Conservation (phyloP, 129 eudicot species). For the Saposhnikovia divaricata region DNA sequence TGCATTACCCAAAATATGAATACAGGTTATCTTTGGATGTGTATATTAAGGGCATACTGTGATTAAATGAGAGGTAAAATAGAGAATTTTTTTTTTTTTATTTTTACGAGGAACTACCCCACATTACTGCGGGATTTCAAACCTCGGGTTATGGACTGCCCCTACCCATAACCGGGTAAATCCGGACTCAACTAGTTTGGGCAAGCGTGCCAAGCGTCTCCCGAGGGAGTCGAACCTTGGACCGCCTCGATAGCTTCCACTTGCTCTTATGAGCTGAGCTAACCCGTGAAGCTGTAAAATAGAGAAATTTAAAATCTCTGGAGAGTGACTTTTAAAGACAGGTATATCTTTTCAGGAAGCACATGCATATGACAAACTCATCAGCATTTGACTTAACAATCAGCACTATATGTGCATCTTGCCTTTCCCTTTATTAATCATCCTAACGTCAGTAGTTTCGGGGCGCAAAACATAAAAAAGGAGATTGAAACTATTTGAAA, state of each 20-base stretch:
- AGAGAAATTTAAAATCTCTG: not conserved
- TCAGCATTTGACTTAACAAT: conserved; percentile 9
- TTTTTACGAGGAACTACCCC: no score
- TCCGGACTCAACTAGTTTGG: no score
- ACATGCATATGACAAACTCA: conserved; percentile 9
- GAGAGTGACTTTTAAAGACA: not conserved
- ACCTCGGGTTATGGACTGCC: no score
- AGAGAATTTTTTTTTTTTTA: no score
- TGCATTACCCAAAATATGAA: not conserved
- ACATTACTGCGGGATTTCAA: no score
- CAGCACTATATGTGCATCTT: not conserved
- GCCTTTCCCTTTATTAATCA: not conserved
- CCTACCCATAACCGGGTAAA: no score
- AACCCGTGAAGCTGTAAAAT: no score
- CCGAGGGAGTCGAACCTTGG: no score
- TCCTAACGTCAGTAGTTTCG: not conserved
- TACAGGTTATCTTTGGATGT: not conserved
- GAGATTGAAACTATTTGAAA: not conserved
- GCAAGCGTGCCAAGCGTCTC: no score
- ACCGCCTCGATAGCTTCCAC: no score
- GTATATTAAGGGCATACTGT: not conserved
- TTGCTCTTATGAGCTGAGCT: no score
- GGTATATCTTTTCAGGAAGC: not conserved
- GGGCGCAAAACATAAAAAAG: no score
- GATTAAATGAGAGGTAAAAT: not conserved